phyloP scores from a whole-genome alignment of 1,284 basidiomycete genomes.

The Jaminaea rosea region DNA sequence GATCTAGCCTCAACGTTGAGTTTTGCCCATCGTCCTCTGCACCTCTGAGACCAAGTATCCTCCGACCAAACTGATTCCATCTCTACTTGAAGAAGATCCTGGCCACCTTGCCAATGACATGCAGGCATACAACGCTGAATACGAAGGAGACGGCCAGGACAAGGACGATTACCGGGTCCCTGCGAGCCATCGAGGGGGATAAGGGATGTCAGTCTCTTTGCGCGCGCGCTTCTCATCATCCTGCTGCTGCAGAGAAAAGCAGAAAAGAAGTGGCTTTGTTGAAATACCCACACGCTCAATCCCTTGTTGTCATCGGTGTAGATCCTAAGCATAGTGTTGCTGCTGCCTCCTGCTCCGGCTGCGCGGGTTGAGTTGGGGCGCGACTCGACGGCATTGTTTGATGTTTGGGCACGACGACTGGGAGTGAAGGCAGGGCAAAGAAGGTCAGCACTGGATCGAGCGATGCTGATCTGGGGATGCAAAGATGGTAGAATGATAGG shows the following conservation, averaged over 20 bases:
- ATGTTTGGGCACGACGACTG: conserved; percentile 60
- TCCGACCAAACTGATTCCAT: neutral
- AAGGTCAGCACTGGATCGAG: too few species aligned
- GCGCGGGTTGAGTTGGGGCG: conserved; percentile 81
- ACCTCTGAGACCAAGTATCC: neutral
- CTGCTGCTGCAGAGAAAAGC: neutral
- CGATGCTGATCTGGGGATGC: too few species aligned
- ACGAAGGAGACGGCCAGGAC: conserved; percentile 96
- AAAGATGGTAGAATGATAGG: neutral
- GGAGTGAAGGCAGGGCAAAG: neutral
- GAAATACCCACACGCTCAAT: conserved; percentile 75
- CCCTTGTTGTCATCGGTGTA: conserved; percentile 93
- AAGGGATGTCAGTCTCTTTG: neutral
- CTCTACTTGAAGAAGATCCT: conserved; percentile 73
- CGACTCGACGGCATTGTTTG: conserved; percentile 53
- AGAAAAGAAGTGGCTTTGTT: neutral
- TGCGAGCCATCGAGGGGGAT: conserved; percentile 44
- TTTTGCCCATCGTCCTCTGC: too few species aligned
- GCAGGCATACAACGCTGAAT: conserved; percentile 95
- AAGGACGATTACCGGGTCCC: conserved; percentile 94
- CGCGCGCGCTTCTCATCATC: neutral
- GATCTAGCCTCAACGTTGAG: too few species aligned
- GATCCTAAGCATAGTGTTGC: conserved; percentile 94
- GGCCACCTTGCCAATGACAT: conserved; percentile 91
- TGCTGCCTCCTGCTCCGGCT: conserved; percentile 89